Conservation (phyloP, 2,329 filamentous ascomycete genomes). For the Aspergillus pseudoglaucus region DNA sequence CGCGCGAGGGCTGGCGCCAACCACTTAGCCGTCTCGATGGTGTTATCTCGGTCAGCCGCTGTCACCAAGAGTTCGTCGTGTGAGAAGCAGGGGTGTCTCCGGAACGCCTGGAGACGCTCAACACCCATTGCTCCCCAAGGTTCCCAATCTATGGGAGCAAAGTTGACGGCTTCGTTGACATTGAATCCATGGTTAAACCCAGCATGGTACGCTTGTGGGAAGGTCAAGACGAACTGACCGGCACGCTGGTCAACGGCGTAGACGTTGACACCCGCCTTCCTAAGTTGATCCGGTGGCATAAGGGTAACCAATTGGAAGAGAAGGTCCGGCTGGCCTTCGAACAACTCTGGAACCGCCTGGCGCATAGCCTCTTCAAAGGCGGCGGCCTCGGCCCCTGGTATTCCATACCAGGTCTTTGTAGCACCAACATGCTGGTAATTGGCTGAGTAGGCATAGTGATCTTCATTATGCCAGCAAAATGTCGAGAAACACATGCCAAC, state of each 20-base stretch:
- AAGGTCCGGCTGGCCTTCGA: slow-evolving; percentile 93
- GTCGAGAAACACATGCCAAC: slow-evolving; percentile 99
- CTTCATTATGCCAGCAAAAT: slow-evolving; percentile 99
- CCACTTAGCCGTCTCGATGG: slow-evolving; percentile 92
- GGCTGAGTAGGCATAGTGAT: slow-evolving; percentile 94
- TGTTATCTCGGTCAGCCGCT: slow-evolving; percentile 70
- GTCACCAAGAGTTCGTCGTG: slow-evolving; percentile 93
- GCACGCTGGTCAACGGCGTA: slow-evolving; percentile 94
- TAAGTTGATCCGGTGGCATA: slow-evolving; percentile 83
- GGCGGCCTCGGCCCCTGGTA: slow-evolving; percentile 85
- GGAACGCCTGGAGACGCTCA: slow-evolving; percentile 75
- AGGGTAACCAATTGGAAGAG: slow-evolving; percentile 97
- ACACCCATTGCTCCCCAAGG: slow-evolving; percentile 82
- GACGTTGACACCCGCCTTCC: slow-evolving; percentile 85
- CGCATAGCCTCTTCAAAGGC: slow-evolving; percentile 95
- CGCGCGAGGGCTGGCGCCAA: slow-evolving; percentile 77
- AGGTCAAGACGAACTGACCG: slow-evolving; percentile 93
- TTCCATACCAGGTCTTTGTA: slow-evolving; percentile 99
- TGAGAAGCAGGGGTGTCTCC: slow-evolving; percentile 91
- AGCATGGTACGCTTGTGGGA: slow-evolving; percentile 93
- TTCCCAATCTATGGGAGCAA: slow-evolving; percentile 93
- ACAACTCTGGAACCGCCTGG: slow-evolving; percentile 89
- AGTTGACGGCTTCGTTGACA: slow-evolving; percentile 98
- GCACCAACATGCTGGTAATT: slow-evolving; percentile 98
- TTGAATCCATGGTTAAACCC: slow-evolving; percentile 99